Evolutionary conservation across 805 yeast genomes (phyloP), one percentile per base, ranked within the genome.

Genomic region (Saccharomycopsis lassenensis): DNA sequence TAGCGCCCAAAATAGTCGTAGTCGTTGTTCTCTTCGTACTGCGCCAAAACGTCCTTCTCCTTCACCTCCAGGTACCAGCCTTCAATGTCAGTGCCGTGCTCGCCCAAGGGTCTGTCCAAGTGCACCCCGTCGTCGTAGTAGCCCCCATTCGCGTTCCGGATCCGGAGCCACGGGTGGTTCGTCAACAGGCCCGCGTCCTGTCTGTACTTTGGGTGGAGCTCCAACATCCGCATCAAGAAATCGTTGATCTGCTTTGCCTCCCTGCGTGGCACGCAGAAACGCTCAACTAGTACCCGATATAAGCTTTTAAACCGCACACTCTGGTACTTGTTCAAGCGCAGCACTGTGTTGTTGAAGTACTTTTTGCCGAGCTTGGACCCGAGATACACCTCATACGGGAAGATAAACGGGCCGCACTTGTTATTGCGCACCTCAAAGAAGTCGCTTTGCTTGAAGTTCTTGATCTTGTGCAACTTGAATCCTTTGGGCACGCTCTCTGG

Each of bases 111-210:
- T 32, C 53, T 42, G 17, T 46, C 44, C n/a, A n/a, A n/a, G n/a
- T n/a, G n/a, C n/a, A n/a, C 51, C 15, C 22, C 35, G 12, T 43
- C 45, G 12, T 30, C 29, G 21, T 31, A 25, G 11, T 20, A 4
- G 12, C 5, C n/a, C 5, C 11, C 17, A 18, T 16, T 25, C 30
- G 28, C 40, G 11, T 17, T 31, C 20, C 27, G 14, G 17, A 26
- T 30, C 14, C 14, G 23, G 30, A 40, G 22, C 43, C 45, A 75
- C 4, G 71, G 65, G 50, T 73, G 79, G 21, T 63, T 58, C 31
- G 67, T 55, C 52, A 74, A 59, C 5, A 71, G 61, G 25, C 71
- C 69, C 19, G 75, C 69, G 56, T 74, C 80, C 34, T 61, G 65
- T 36, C 82, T 58, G 8, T 62, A 62, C 29, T 53, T 52, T 18